Percentiles rank a stretch among this genome's conserved stretches.
Conservation (phyloP, 2,329 filamentous ascomycete genomes). For the Penicillium sp. region DNA sequence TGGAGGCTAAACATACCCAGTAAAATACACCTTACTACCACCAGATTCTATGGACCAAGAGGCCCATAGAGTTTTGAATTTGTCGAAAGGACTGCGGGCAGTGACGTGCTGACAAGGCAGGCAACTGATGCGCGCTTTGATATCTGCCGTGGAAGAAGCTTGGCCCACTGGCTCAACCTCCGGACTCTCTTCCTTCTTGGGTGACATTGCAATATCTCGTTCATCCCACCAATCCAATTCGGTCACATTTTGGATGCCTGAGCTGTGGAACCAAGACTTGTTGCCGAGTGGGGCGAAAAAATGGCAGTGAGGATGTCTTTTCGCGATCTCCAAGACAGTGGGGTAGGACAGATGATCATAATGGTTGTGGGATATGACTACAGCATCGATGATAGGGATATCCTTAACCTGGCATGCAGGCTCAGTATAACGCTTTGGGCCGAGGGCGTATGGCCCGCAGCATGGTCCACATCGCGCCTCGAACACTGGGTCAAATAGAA, state of each 20-base stretch:
- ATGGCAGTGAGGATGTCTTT: slow-evolving; percentile 72
- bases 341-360: slow-evolving; percentile 87
- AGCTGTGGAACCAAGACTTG: slow-evolving; percentile 73
- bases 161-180: slow-evolving; percentile 33
- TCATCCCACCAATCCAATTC: slow-evolving; percentile 97
- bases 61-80: slow-evolving; percentile 76
- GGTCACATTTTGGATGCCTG: slow-evolving; percentile 72
- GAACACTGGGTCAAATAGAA: slow-evolving; percentile 92
- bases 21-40: slow-evolving; percentile 80
- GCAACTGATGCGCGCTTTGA: slow-evolving; percentile 71
- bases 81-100: slow-evolving; percentile 67
- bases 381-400: slow-evolving; percentile 59
- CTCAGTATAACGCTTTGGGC: slow-evolving; percentile 75
- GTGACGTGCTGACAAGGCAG: slow-evolving; percentile 83
- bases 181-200: slow-evolving; percentile 26
- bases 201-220: slow-evolving; percentile 65
- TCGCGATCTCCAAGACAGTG: slow-evolving; percentile 68
- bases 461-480: slow-evolving; percentile 81
- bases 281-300: slow-evolving; percentile 87
- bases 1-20: slow-evolving; percentile 47
- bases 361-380: slow-evolving; percentile 84
- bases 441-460: slow-evolving; percentile 73
- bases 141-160: slow-evolving; percentile 42
- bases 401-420: slow-evolving; percentile 74
- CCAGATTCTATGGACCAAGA: slow-evolving; percentile 78